Conservation (phyloP, 257 asterid species). For the Capsicum rhomboideum region DNA sequence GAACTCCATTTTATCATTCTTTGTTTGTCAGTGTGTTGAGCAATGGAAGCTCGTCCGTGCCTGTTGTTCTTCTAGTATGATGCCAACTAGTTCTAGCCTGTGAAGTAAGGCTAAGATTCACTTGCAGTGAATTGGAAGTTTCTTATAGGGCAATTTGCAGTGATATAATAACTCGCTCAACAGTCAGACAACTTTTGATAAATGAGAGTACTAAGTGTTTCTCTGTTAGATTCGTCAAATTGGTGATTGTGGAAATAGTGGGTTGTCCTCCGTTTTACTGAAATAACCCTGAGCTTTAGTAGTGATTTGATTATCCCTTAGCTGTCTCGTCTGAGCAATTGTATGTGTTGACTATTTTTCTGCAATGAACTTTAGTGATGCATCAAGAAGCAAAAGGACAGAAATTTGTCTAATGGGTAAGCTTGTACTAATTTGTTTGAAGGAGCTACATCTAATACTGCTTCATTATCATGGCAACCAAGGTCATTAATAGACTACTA, state of each 20-base stretch:
- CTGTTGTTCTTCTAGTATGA: not conserved
- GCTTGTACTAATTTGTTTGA: not conserved
- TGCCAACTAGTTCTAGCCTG: not conserved
- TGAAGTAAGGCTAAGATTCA: too few species aligned
- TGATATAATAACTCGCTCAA: not conserved
- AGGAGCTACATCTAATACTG: not conserved
- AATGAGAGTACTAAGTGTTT: not conserved
- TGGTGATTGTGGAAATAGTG: not conserved
- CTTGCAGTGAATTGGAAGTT: not conserved
- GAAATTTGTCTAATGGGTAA: not conserved
- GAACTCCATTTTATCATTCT: not conserved
- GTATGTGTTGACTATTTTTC: not conserved
- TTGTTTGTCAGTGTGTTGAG: not conserved
- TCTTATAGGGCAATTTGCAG: not conserved
- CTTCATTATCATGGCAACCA: not conserved
- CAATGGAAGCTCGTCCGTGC: not conserved
- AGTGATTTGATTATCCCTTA: not conserved
- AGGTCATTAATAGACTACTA: not conserved
- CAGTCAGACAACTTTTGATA: not conserved
- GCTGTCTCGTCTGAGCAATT: not conserved
- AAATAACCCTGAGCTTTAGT: not conserved
- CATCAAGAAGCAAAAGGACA: not conserved
- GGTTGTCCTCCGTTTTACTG: not conserved
- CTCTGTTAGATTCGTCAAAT: not conserved
- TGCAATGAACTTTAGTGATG: not conserved